A percentile compares a stretch with the other conserved stretches of the same genome.
These are phyloP conservation scores for Batrachochytrium dendrobatidis DNA, from an alignment of 371 early-diverging fungal genomes.

Conservation along the genomic window DNA sequence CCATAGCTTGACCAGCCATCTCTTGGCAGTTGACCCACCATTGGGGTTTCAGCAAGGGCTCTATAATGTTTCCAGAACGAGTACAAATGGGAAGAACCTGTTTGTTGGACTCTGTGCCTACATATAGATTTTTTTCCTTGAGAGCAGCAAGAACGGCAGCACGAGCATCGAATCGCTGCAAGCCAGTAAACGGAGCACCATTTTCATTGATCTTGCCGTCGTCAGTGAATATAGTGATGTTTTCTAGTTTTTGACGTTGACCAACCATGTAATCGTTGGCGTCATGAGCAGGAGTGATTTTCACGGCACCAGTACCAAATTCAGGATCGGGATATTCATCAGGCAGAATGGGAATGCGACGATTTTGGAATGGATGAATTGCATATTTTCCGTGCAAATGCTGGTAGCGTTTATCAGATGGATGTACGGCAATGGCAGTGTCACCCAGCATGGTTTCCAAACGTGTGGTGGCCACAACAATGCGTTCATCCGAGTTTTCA, in stretches of 20 bases:
- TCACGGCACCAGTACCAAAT: constrained; percentile 99
- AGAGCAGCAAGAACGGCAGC: constrained; percentile 79
- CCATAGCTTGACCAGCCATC: constrained; percentile 83
- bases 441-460: constrained; percentile 99
- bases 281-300: constrained; percentile 99
- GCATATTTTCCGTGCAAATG: constrained; percentile 90
- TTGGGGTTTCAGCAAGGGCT: constrained; percentile 98
- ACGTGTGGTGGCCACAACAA: constrained; percentile 98
- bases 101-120: constrained; percentile 80
- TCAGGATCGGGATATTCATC: constrained; percentile 90
- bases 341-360: constrained; percentile 87
- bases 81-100: constrained; percentile 91
- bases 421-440: constrained; percentile 95
- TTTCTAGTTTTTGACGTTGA: constrained; percentile 87
- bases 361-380: constrained; percentile 91
- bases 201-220: constrained; percentile 90
- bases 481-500: constrained; percentile 78
- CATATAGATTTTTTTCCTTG: constrained; percentile 81
- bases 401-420: constrained; percentile 77
- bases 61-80: constrained; percentile 95
- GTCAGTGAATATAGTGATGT: constrained; percentile 94
- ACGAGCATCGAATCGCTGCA: constrained; percentile 96
- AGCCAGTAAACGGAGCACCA: constrained; percentile 70
- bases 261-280: constrained; percentile 97
- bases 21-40: constrained; percentile 97